Conservation (phyloP, 2,329 filamentous ascomycete genomes). For the Stagonosporopsis chrysanthemi region DNA sequence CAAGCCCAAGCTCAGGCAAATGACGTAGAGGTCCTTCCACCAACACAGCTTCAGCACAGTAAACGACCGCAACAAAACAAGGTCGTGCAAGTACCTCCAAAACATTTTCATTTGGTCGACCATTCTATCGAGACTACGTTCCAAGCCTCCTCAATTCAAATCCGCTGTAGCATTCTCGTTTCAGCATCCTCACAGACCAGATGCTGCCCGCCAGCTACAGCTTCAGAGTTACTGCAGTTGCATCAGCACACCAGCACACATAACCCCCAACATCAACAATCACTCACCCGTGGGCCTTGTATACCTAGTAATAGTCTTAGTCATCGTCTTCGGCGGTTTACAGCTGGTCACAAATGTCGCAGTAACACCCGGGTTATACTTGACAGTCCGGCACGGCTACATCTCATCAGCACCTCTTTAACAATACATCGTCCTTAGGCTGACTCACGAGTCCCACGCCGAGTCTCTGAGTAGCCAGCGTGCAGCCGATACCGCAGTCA, state of each 20-base stretch:
- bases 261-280: background rate
- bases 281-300: constrained; percentile 1
- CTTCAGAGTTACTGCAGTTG: background rate
- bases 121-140: background rate
- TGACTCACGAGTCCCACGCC: constrained; percentile 38
- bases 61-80: background rate
- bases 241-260: background rate
- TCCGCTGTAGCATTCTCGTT: background rate
- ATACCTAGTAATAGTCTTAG: background rate
- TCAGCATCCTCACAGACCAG: background rate
- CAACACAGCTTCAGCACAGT: background rate
- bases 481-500: constrained; percentile 37
- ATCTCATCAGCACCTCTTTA: constrained; percentile 1
- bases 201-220: background rate
- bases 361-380: constrained; percentile 25
- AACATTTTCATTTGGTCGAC: too few species aligned
- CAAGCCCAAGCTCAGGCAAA: background rate
- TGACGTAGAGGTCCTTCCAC: constrained; percentile 8
- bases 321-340: background rate
- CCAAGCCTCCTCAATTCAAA: background rate
- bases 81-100: background rate
- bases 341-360: constrained; percentile 11
- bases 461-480: constrained; percentile 23
- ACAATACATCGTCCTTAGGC: background rate
- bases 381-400: constrained; percentile 32